Evolutionary conservation across 2,329 filamentous ascomycete genomes (phyloP).

Genomic region (Fusarium nodosum): DNA sequence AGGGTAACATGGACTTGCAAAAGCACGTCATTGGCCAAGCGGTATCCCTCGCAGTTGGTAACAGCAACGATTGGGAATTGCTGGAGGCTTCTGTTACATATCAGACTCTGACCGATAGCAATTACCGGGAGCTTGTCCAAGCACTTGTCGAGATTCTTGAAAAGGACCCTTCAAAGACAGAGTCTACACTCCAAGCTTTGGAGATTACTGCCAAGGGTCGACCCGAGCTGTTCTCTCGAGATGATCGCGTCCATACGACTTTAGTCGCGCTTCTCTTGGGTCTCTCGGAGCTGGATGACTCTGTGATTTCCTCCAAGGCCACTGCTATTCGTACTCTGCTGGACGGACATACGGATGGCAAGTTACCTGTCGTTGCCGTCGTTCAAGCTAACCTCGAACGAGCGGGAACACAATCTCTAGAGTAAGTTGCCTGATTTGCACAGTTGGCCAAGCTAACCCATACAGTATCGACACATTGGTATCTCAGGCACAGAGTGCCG

Average conservation of each 20-base stretch:
- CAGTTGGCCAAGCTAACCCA: background rate
- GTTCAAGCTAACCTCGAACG: conserved; percentile 69
- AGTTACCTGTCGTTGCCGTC: conserved; percentile 63
- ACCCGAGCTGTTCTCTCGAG: conserved; percentile 60
- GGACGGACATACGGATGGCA: conserved; percentile 59
- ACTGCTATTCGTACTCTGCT: conserved; percentile 61
- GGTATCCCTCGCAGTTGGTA: conserved; percentile 55
- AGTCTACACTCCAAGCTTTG: conserved; percentile 59
- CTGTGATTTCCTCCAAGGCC: conserved; percentile 57
- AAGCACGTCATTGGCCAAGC: conserved; percentile 60
- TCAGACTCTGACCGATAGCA: conserved; percentile 56
- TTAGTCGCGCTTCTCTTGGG: conserved; percentile 67
- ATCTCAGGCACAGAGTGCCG: conserved; percentile 58
- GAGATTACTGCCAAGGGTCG: conserved; percentile 63
- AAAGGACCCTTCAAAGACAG: conserved; percentile 48
- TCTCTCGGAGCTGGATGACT: conserved; percentile 64
- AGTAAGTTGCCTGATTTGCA: conserved; percentile 55
- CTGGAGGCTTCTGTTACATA: conserved; percentile 64
- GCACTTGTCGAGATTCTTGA: conserved; percentile 54
- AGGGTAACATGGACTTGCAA: conserved; percentile 60
- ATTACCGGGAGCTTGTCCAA: conserved; percentile 53
- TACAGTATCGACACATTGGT: conserved; percentile 66
- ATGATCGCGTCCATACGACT: conserved; percentile 62
- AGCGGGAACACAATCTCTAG: conserved; percentile 63
- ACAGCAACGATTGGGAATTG: conserved; percentile 58